These are phyloP conservation scores for Nicotiana noctiflora DNA, from an alignment of 257 asterid genomes.

Conservation along the genomic window DNA sequence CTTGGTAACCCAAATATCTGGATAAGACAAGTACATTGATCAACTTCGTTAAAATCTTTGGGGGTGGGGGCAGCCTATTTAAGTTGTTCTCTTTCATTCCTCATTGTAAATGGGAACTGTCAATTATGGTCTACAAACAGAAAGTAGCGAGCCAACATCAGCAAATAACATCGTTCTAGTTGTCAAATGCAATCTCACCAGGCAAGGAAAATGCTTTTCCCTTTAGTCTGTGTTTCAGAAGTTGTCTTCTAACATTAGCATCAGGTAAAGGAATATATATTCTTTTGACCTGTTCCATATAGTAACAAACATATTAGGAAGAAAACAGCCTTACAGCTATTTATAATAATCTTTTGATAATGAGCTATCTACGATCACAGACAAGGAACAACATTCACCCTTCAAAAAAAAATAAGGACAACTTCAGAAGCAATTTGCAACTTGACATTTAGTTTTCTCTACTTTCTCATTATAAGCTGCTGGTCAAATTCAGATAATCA, in stretches of 20 bases:
- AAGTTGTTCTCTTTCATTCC: too few species aligned
- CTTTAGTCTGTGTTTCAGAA: slow-evolving; percentile 82
- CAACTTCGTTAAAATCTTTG: too few species aligned
- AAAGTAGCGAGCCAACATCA: neutral
- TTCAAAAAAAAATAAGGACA: neutral
- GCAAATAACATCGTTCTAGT: neutral
- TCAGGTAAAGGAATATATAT: slow-evolving; percentile 97
- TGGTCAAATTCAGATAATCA: neutral
- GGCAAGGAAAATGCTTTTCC: slow-evolving; percentile 79
- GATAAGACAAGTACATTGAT: too few species aligned
- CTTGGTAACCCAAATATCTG: too few species aligned
- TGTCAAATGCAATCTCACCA: slow-evolving; percentile 43
- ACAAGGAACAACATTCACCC: neutral
- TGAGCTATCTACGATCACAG: neutral
- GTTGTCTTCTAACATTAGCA: slow-evolving; percentile 67
- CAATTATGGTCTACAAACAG: neutral
- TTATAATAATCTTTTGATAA: neutral
- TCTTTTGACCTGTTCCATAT: slow-evolving; percentile 75
- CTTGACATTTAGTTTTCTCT: neutral
- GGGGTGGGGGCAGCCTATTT: too few species aligned
- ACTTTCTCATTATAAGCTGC: neutral
- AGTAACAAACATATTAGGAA: slow-evolving; percentile 8
- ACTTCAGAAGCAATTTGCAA: neutral
- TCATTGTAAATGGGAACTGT: neutral
- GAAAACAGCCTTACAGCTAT: neutral